These are phyloP conservation scores for Psilocybe mexicana DNA, from an alignment of 1,284 basidiomycete species.

Conservation along the genomic window DNA sequence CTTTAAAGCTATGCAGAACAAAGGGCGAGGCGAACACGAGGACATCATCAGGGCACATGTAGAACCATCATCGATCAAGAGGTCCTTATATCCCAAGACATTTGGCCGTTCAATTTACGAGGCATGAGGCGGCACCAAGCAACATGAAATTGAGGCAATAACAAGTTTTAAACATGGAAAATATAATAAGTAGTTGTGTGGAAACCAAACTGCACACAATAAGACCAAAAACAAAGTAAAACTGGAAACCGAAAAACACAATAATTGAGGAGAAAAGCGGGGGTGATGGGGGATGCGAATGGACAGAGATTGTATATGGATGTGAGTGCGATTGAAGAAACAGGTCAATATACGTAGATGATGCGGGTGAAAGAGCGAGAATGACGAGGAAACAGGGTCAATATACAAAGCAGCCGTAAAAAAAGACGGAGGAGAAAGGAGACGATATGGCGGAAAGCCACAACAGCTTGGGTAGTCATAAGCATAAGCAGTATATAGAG, in stretches of 20 bases:
- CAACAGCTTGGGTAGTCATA: slow-evolving; percentile 18
- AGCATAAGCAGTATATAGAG: slow-evolving; percentile 22
- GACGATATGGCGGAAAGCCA: slow-evolving; percentile 10
- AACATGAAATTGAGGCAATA: background rate
- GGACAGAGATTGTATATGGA: slow-evolving; percentile 15
- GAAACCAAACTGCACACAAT: background rate
- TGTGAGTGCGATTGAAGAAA: slow-evolving; percentile 15
- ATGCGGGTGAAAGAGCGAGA: slow-evolving; percentile 19
- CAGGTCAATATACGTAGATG: slow-evolving; percentile 18
- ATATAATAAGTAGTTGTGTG: background rate
- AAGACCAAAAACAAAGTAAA: slow-evolving; percentile 7
- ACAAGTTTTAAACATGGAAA: background rate
- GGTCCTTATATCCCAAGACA: background rate
- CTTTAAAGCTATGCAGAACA: slow-evolving; percentile 9
- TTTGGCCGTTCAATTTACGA: background rate
- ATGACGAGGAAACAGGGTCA: slow-evolving; percentile 23
- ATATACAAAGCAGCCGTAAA: slow-evolving; percentile 21
- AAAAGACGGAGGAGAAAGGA: background rate
- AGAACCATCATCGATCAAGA: slow-evolving; percentile 4
- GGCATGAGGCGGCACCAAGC: background rate
- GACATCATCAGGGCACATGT: slow-evolving; percentile 9
- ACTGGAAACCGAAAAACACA: slow-evolving; percentile 11
- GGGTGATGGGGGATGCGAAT: slow-evolving; percentile 10
- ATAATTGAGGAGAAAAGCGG: slow-evolving; percentile 5
- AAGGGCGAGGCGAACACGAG: slow-evolving; percentile 4